Evolutionary conservation across 164 flowering plant genomes (phyloP), one percentile per base, ranked within the genome.

Genomic region (Macadamia integrifolia): DNA sequence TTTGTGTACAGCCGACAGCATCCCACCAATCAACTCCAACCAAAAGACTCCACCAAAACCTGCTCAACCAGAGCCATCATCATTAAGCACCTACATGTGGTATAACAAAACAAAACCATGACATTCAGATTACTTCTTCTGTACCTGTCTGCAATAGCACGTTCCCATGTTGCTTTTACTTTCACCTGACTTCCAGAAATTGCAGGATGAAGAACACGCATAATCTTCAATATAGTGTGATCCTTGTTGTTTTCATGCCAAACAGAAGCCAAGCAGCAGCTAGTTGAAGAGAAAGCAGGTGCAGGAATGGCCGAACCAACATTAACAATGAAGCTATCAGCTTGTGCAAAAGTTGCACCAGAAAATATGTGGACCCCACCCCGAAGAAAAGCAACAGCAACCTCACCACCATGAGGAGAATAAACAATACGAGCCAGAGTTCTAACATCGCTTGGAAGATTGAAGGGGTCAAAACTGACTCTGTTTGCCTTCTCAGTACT

Each of bases 1-100:
- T 95, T 75, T 90, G 99, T 57, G 98, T 87, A 78, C 98, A 92
- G 67, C 98, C 99, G 76, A 95, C 94, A 71, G 97, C 99, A 88
- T 95, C 99, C 99, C 99, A 95, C 99, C 99, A 95, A 84, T 95
- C 98, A 80, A 91, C 97, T 72, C 97, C 98, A 69, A 91, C 97
- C 85, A 95, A 75, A 76, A 95, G 93, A 75, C 98, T 91, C 99
- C 99, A 95, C 99, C 99, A 95, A 83, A 95, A 92, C 81, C 99
- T 95, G 82, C 77, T 58, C 67, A 29, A 14, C 69, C 13, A 73
- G 74, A 69, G 18, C 18, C 64, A 48, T 61, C 55, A 66, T 49
- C 11, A 32, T 30, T 11, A 75, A 44, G 28, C 63, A 64, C 9
- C 48, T 18, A 63, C 32, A 35, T 35, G 57, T 17, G 30, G 11